A percentile compares a stretch with the other conserved stretches of the same genome.
Evolutionary conservation across 2,329 filamentous ascomycete species (phyloP).

Genomic region (Thielaviopsis populi): DNA sequence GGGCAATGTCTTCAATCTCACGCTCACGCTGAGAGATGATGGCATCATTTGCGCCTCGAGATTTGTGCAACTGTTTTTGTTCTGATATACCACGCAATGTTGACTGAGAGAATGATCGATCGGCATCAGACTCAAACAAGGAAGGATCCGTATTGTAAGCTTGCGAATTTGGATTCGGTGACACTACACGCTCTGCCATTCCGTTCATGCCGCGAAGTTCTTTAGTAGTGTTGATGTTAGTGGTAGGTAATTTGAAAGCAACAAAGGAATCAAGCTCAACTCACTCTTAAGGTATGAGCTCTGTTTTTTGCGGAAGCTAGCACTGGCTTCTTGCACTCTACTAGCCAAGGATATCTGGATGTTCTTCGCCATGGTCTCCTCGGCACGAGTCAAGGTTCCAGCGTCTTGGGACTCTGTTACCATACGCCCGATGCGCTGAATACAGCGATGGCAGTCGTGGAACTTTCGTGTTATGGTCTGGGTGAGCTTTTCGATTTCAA

Average conservation of each 20-base stretch:
- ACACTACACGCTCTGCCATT: constrained; percentile 26
- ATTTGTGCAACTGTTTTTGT: constrained; percentile 40
- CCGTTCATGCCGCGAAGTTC: constrained; percentile 62
- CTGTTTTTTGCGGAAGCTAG: constrained; percentile 91
- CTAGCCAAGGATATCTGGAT: constrained; percentile 83
- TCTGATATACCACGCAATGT: constrained; percentile 68
- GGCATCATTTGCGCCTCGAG: constrained; percentile 49
- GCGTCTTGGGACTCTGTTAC: constrained; percentile 63
- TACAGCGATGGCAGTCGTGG: constrained; percentile 76
- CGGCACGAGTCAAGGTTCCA: constrained; percentile 59
- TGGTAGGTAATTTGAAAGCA: neutral
- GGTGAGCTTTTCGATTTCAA: constrained; percentile 78
- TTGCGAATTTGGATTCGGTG: constrained; percentile 29
- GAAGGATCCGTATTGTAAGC: constrained; percentile 55
- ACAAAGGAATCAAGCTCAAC: constrained; percentile 17
- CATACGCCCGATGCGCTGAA: constrained; percentile 77
- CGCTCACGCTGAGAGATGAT: constrained; percentile 82
- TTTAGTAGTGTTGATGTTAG: constrained; percentile 24
- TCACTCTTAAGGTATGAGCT: constrained; percentile 87
- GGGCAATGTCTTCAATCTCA: constrained; percentile 95
- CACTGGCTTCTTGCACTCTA: constrained; percentile 80
- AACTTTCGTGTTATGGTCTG: constrained; percentile 81
- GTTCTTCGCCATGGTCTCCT: constrained; percentile 92
- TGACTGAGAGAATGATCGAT: constrained; percentile 80
- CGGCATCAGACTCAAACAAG: constrained; percentile 81